phyloP scores from a whole-genome alignment of 108 stramenopile species.

The Cylindrotheca closterium region DNA sequence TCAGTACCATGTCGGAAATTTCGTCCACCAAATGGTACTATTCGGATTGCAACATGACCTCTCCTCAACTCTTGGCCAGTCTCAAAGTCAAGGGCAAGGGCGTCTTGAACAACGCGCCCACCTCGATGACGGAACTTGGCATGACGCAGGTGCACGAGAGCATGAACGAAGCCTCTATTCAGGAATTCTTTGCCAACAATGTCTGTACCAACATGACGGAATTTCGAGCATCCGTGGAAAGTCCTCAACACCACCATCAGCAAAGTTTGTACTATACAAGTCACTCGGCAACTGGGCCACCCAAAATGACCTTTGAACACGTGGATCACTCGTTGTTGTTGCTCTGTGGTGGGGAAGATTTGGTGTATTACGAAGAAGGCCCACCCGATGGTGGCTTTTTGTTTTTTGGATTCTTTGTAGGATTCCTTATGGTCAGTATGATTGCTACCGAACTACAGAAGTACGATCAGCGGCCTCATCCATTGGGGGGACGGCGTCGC shows the following conservation, averaged over 20 bases:
- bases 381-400: constrained; percentile 10
- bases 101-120: neutral
- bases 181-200: constrained; percentile 5
- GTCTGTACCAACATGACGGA: constrained; percentile 10
- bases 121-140: neutral
- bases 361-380: constrained; percentile 7
- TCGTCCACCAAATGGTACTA: constrained; percentile 15
- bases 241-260: too few relatives aligned
- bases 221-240: constrained; percentile 11
- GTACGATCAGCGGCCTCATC: constrained; percentile 1
- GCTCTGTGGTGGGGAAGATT: constrained; percentile 17
- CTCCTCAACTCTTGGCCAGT: constrained; percentile 14
- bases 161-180: neutral
- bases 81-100: constrained; percentile 13
- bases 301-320: constrained; percentile 6
- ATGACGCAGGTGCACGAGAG: constrained; percentile 1
- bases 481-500: neutral
- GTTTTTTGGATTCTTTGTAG: constrained; percentile 9
- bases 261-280: too few relatives aligned
- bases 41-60: constrained; percentile 14
- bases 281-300: neutral
- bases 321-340: constrained; percentile 13
- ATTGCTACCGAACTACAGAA: constrained; percentile 9
- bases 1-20: constrained; percentile 7
- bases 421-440: constrained; percentile 13